Percentiles rank a stretch among this genome's conserved stretches.
These are phyloP conservation scores for Anisodus tanguticus DNA, from an alignment of 257 asterid species.

Conservation along the genomic window DNA sequence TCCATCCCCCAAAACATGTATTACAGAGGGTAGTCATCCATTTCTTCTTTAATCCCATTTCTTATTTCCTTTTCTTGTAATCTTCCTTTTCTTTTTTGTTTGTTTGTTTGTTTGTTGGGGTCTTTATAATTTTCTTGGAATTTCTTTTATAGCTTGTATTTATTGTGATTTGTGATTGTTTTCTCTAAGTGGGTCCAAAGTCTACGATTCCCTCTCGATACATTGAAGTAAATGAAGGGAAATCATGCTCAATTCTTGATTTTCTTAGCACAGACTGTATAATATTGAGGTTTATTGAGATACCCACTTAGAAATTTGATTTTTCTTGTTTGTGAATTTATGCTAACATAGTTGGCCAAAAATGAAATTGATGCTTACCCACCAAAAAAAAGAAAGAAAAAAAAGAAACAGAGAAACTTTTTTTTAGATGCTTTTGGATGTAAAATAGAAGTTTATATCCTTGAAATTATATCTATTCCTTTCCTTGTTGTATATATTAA, in stretches of 20 bases:
- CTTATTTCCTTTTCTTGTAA: background rate
- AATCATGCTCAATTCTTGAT: background rate
- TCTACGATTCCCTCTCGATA: background rate
- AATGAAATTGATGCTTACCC: constrained; percentile 5
- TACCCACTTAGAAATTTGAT: background rate
- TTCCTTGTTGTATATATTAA: background rate
- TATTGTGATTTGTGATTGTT: background rate
- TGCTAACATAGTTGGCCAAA: background rate
- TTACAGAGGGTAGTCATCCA: constrained; percentile 42
- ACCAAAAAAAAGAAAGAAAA: background rate
- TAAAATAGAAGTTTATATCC: background rate
- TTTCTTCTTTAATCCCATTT: background rate
- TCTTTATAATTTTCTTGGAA: background rate
- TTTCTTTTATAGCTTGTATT: background rate
- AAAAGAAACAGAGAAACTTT: background rate
- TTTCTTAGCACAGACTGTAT: background rate
- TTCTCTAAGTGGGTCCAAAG: background rate
- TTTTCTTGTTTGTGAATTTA: background rate
- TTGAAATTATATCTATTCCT: background rate
- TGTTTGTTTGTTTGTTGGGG: background rate
- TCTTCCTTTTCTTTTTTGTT: background rate
- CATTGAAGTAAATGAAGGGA: background rate
- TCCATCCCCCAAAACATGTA: constrained; percentile 34
- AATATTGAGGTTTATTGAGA: background rate
- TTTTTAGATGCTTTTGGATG: background rate